Percentiles rank a stretch among this genome's conserved stretches.
phyloP scores from a whole-genome alignment of 1,139 yeast species.

The Kurtzmaniella natalensis region DNA sequence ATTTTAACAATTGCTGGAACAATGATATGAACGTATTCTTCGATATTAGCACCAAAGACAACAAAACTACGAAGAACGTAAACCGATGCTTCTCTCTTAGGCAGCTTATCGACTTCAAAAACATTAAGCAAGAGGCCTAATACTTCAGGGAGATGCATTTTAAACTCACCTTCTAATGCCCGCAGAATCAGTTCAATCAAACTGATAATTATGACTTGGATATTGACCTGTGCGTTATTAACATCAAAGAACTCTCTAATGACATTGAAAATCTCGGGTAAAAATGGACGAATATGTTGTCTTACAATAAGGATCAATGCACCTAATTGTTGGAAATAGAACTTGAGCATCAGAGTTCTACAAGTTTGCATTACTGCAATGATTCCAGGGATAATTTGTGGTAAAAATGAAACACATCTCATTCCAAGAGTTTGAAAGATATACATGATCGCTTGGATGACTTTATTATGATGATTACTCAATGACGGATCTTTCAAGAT shows the following conservation, averaged over 20 bases:
- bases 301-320: conserved; percentile 78
- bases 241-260: conserved; percentile 66
- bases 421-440: conserved; percentile 86
- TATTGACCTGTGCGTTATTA: conserved; percentile 44
- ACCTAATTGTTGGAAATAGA: conserved; percentile 85
- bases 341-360: conserved; percentile 77
- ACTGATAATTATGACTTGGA: conserved; percentile 76
- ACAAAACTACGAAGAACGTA: conserved; percentile 83
- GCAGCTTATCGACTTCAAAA: conserved; percentile 71
- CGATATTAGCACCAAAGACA: conserved; percentile 84
- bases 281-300: conserved; percentile 82
- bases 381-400: conserved; percentile 85
- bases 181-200: conserved; percentile 81
- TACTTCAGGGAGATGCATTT: conserved; percentile 72
- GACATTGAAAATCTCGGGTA: conserved; percentile 71
- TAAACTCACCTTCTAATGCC: conserved; percentile 90
- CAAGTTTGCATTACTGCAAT: conserved; percentile 81
- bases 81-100: conserved; percentile 60
- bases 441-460: conserved; percentile 86
- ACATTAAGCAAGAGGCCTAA: conserved; percentile 73
- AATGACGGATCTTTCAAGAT: conserved; percentile 82
- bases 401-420: conserved; percentile 81
- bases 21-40: conserved; percentile 81
- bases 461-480: conserved; percentile 82
- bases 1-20: conserved; percentile 79